A percentile compares a stretch with the other conserved stretches of the same genome.
These are phyloP conservation scores for Collariella sp. DNA, from an alignment of 495 filamentous ascomycete genomes.

Conservation along the genomic window DNA sequence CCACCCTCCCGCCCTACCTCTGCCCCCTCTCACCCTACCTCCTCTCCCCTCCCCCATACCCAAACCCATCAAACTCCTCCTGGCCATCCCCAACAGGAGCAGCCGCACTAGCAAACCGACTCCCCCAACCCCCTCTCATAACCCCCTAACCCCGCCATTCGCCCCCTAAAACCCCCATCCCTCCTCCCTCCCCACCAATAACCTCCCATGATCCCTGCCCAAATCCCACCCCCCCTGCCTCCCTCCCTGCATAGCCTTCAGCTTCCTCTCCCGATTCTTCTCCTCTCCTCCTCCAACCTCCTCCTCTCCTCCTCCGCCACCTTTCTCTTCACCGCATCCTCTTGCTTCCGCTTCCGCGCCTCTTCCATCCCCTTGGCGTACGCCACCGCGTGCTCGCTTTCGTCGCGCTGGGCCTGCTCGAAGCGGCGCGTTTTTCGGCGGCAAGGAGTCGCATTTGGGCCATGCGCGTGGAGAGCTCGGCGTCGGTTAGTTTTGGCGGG, in stretches of 20 bases:
- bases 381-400: constrained; percentile 41
- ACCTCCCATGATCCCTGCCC: constrained; percentile 32
- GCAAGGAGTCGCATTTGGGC: constrained; percentile 41
- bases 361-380: constrained; percentile 44
- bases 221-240: constrained; percentile 43
- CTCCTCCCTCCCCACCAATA: constrained; percentile 24
- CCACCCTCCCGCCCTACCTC: constrained; percentile 15
- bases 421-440: constrained; percentile 40
- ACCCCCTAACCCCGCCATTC: constrained; percentile 36
- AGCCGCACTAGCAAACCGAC: constrained; percentile 30
- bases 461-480: constrained; percentile 45
- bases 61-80: constrained; percentile 21
- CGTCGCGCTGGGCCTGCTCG: constrained; percentile 44
- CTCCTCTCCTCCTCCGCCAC: constrained; percentile 35
- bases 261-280: constrained; percentile 40
- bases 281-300: constrained; percentile 44
- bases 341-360: constrained; percentile 36
- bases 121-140: constrained; percentile 22
- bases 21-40: constrained; percentile 14
- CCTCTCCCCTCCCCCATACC: constrained; percentile 24
- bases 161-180: constrained; percentile 34
- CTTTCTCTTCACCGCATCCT: constrained; percentile 32
- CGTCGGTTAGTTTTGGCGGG: constrained; percentile 46
- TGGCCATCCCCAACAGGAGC: constrained; percentile 8
- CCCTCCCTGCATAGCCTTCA: constrained; percentile 36